Evolutionary conservation across 202 grass and related monocot species (phyloP).

Genomic region (Zoysia matrella): DNA sequence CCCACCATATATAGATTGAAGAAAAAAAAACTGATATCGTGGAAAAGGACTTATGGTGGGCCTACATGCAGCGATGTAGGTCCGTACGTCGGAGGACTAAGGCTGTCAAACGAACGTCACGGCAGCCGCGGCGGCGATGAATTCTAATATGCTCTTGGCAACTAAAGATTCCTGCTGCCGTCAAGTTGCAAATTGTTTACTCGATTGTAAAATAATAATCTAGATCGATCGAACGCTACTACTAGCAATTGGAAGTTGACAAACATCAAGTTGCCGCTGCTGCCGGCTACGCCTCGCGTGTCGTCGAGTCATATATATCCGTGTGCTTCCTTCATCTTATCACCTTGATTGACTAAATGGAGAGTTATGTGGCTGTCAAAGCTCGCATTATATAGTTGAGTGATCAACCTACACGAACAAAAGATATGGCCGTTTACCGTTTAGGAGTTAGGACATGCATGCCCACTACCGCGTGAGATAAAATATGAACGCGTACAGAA

Average conservation of each 20-base stretch:
- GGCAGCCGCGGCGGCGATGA: too few relatives aligned
- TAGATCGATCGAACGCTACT: background rate
- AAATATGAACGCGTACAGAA: background rate
- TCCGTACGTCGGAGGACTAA: background rate
- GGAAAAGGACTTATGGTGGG: background rate
- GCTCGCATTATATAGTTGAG: background rate
- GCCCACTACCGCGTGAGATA: background rate
- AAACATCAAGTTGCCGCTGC: background rate
- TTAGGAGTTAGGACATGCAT: background rate
- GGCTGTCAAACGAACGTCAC: background rate
- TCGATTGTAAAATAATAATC: too few relatives aligned
- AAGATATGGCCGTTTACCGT: background rate
- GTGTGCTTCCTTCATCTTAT: background rate
- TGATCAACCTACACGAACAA: too few relatives aligned
- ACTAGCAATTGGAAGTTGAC: background rate
- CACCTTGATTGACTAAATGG: background rate
- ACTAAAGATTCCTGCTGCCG: background rate
- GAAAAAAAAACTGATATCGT: background rate
- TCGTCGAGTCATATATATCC: background rate
- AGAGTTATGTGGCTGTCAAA: background rate
- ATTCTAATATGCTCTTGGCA: background rate
- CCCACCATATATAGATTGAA: background rate
- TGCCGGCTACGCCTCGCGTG: background rate
- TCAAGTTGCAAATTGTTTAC: constrained; percentile 5
- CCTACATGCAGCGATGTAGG: background rate